Conservation (phyloP, 441 rosid genomes). For the Pelargonium fulgidum region DNA sequence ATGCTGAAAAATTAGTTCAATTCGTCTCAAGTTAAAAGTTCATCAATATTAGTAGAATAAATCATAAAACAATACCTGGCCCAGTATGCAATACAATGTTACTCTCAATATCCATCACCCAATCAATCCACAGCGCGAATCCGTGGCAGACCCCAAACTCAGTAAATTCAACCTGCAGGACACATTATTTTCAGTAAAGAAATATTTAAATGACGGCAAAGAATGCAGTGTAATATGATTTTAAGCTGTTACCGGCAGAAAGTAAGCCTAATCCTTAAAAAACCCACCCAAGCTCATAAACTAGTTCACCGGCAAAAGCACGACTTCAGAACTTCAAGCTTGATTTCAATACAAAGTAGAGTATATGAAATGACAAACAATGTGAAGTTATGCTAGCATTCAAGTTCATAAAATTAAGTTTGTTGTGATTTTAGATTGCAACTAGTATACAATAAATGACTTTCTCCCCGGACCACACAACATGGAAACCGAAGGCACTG, state of each 20-base stretch:
- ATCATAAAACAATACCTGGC: constrained; percentile 45
- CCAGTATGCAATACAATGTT: constrained; percentile 56
- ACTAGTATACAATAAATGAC: neutral
- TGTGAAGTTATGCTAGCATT: too few relatives aligned
- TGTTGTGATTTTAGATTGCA: neutral
- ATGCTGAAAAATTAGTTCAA: neutral
- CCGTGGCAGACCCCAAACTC: constrained; percentile 75
- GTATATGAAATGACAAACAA: too few relatives aligned
- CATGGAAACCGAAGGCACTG: neutral
- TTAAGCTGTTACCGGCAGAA: neutral
- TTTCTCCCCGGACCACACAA: too few relatives aligned
- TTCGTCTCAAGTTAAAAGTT: neutral
- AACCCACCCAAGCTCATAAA: neutral
- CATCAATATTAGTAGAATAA: neutral
- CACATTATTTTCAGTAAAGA: neutral
- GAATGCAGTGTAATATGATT: neutral
- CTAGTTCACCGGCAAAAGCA: neutral
- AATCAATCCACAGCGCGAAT: constrained; percentile 83
- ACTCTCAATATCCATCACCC: constrained; percentile 70
- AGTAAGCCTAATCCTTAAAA: too few relatives aligned
- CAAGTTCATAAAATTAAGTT: neutral
- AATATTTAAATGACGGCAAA: neutral
- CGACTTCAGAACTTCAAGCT: too few relatives aligned
- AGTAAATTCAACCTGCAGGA: constrained; percentile 53
- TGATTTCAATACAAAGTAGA: too few relatives aligned